These are phyloP conservation scores for Ceratocystis eucalypticola DNA, from an alignment of 2,329 filamentous ascomycete species.

Conservation along the genomic window DNA sequence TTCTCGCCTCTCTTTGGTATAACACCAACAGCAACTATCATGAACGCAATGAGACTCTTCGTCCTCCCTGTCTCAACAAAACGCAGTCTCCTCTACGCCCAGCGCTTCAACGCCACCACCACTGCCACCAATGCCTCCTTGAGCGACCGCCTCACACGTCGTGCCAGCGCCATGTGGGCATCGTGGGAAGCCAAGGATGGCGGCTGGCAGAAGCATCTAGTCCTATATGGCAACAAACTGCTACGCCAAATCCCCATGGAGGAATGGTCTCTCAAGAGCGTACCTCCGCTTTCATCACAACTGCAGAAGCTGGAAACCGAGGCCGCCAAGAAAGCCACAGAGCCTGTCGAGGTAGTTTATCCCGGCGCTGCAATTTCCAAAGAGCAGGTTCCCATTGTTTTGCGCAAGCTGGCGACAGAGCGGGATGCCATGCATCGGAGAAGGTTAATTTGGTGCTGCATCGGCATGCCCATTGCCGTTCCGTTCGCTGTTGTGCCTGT, in stretches of 20 bases:
- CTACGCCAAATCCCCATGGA: slow-evolving; percentile 84
- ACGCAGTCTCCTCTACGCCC: slow-evolving; percentile 83
- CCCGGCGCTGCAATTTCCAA: slow-evolving; percentile 56
- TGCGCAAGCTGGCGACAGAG: slow-evolving; percentile 63
- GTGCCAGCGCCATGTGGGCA: slow-evolving; percentile 66
- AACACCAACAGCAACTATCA: slow-evolving; percentile 20
- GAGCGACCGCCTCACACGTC: slow-evolving; percentile 55
- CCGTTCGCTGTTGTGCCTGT: slow-evolving; percentile 76
- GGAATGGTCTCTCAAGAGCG: slow-evolving; percentile 94
- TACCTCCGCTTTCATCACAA: slow-evolving; percentile 57
- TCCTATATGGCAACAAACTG: slow-evolving; percentile 72
- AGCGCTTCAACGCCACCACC: slow-evolving; percentile 49
- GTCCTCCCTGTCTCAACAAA: slow-evolving; percentile 85
- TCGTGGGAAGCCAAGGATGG: slow-evolving; percentile 72
- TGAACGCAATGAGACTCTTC: slow-evolving; percentile 66
- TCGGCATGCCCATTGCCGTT: slow-evolving; percentile 68
- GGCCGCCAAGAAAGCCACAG: slow-evolving; percentile 24
- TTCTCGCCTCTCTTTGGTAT: neutral
- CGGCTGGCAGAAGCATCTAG: slow-evolving; percentile 81
- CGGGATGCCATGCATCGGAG: slow-evolving; percentile 63
- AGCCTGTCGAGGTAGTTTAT: slow-evolving; percentile 57
- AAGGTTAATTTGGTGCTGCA: slow-evolving; percentile 65
- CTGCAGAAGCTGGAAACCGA: slow-evolving; percentile 9
- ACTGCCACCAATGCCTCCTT: slow-evolving; percentile 23
- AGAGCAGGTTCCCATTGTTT: slow-evolving; percentile 48